Evolutionary conservation across 805 yeast genomes (phyloP).

Genomic region (Blastobotrys terrestris): DNA sequence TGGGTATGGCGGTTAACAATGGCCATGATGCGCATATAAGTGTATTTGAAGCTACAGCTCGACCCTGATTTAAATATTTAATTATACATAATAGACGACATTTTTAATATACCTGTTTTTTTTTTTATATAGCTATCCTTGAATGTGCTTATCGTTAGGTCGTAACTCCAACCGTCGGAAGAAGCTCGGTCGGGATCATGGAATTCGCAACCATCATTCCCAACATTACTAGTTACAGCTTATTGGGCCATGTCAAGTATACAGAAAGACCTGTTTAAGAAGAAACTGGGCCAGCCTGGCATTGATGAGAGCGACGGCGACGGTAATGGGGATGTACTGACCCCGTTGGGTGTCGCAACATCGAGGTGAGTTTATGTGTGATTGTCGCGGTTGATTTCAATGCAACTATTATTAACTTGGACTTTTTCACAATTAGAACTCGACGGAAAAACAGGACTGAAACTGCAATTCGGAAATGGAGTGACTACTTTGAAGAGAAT

Average conservation of each 20-base stretch:
- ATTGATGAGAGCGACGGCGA: not conserved
- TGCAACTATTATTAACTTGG: not conserved
- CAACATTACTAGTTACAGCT: too few species aligned
- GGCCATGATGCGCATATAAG: slow-evolving; percentile 69
- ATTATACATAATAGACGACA: not conserved
- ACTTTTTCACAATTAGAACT: not conserved
- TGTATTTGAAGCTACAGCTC: slow-evolving; percentile 26
- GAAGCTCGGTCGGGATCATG: too few species aligned
- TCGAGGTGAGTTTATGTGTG: not conserved
- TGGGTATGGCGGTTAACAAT: slow-evolving; percentile 85
- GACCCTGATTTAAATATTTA: slow-evolving; percentile 1
- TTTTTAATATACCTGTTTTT: not conserved
- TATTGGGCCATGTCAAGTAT: too few species aligned
- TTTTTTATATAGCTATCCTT: too few species aligned
- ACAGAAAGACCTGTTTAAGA: slow-evolving; percentile 15
- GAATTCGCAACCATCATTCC: too few species aligned
- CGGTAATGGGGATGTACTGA: not conserved
- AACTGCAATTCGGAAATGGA: slow-evolving; percentile 24
- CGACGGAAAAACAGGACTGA: not conserved
- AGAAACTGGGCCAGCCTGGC: slow-evolving; percentile 6
- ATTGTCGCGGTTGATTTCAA: not conserved
- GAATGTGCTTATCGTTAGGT: too few species aligned
- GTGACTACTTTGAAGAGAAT: slow-evolving; percentile 31
- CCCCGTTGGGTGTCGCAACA: not conserved
- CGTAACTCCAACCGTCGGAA: too few species aligned